phyloP scores from a whole-genome alignment of 306 rosid genomes.

The Prunus mume region DNA sequence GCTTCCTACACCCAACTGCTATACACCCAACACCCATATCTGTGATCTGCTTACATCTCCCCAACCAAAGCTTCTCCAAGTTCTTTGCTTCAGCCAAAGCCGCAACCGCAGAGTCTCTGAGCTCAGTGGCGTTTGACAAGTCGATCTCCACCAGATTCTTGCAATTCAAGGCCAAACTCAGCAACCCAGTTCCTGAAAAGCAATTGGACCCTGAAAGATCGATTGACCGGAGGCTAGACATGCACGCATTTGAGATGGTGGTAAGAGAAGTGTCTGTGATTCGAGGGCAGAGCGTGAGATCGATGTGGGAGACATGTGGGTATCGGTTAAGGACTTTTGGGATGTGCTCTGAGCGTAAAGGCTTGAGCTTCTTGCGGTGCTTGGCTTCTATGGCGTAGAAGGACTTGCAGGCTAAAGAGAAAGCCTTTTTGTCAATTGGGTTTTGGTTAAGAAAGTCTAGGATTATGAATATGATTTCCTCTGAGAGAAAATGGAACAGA shows the following conservation, averaged over 20 bases:
- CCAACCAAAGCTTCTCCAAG: constrained; percentile 66
- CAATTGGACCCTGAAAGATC: constrained; percentile 69
- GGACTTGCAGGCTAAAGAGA: constrained; percentile 55
- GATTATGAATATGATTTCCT: constrained; percentile 67
- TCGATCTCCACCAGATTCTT: constrained; percentile 63
- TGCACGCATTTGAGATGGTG: constrained; percentile 40
- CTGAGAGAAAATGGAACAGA: constrained; percentile 58
- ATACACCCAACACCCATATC: constrained; percentile 92
- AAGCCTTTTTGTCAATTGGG: constrained; percentile 55
- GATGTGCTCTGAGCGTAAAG: constrained; percentile 62
- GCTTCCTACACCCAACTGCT: constrained; percentile 84
- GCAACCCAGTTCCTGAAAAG: constrained; percentile 60
- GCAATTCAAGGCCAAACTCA: constrained; percentile 42
- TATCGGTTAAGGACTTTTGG: constrained; percentile 50
- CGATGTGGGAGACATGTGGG: constrained; percentile 34
- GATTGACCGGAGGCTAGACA: constrained; percentile 40
- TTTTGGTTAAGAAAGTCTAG: constrained; percentile 53
- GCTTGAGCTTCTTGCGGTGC: constrained; percentile 66
- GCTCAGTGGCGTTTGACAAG: constrained; percentile 75
- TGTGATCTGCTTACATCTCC: constrained; percentile 70
- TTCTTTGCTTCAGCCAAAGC: constrained; percentile 74
- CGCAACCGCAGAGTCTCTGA: constrained; percentile 59
- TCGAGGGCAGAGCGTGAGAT: constrained; percentile 74
- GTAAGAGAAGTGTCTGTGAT: constrained; percentile 43
- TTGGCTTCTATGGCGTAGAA: constrained; percentile 59